phyloP scores from a whole-genome alignment of 108 stramenopile genomes.

The Fistulifera solaris region DNA sequence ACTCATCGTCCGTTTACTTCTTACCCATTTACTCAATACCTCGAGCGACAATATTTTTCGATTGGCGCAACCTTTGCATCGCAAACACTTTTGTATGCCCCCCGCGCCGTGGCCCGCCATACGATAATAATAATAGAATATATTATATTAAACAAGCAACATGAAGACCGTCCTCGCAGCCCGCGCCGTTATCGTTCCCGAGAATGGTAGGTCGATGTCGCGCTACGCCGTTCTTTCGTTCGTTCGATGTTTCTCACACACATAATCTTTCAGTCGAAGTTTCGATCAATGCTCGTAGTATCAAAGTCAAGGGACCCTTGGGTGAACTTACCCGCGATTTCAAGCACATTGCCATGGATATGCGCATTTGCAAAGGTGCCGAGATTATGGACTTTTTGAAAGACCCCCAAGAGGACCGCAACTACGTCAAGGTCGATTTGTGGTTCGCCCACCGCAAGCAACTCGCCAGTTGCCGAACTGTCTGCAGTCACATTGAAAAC shows the following conservation, averaged over 20 bases:
- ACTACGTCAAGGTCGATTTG: slow-evolving; percentile 85
- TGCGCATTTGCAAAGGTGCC: slow-evolving; percentile 29
- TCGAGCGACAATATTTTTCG: slow-evolving; percentile 9
- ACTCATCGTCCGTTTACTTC: neutral
- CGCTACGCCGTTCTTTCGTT: too few relatives aligned
- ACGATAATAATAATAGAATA: slow-evolving; percentile 8
- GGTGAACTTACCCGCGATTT: slow-evolving; percentile 89
- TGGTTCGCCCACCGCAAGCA: slow-evolving; percentile 98
- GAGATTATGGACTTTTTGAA: slow-evolving; percentile 1
- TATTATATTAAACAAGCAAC: slow-evolving; percentile 15
- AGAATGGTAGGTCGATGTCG: slow-evolving; percentile 29
- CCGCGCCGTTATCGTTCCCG: slow-evolving; percentile 51
- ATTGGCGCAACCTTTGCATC: slow-evolving; percentile 12
- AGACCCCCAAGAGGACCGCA: slow-evolving; percentile 19
- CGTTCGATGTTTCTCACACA: slow-evolving; percentile 1
- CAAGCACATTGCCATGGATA: slow-evolving; percentile 92
- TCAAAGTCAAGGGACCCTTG: slow-evolving; percentile 91
- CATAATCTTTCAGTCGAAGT: slow-evolving; percentile 60
- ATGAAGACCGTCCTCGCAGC: slow-evolving; percentile 80
- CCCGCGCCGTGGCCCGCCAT: slow-evolving; percentile 55
- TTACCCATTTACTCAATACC: slow-evolving; percentile 4
- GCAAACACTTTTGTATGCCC: slow-evolving; percentile 26
- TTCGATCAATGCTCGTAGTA: slow-evolving; percentile 69
- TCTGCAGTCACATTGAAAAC: slow-evolving; percentile 99
- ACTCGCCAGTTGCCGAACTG: slow-evolving; percentile 93